phyloP scores from a whole-genome alignment of 345 rosid genomes.

The Corchorus capsularis region DNA sequence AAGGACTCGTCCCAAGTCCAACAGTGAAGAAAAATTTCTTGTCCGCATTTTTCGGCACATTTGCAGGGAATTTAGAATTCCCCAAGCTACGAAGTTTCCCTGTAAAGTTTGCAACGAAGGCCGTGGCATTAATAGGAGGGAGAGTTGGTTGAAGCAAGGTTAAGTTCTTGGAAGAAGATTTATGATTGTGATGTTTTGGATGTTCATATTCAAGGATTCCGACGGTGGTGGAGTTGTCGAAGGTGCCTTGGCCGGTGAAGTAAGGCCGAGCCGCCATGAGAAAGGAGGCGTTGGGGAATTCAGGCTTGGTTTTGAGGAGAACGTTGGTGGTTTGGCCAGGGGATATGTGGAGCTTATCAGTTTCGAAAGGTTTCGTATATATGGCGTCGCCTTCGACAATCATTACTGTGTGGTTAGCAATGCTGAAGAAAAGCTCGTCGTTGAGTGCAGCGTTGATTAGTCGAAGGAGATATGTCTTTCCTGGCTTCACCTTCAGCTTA shows the following conservation, averaged over 20 bases:
- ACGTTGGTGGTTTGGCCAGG: conserved; percentile 58
- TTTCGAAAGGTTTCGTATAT: conserved; percentile 43
- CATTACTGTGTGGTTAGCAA: conserved; percentile 45
- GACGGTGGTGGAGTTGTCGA: conserved; percentile 49
- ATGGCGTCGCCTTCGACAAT: conserved; percentile 47
- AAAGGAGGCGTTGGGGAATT: conserved; percentile 44
- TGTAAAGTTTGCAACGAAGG: conserved; percentile 34
- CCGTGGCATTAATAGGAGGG: conserved; percentile 41
- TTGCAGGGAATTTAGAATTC: conserved; percentile 42
- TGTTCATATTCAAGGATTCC: conserved; percentile 46
- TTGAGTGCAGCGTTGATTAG: conserved; percentile 62
- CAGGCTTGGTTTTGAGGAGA: conserved; percentile 42
- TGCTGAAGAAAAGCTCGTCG: conserved; percentile 59
- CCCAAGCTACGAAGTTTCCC: conserved; percentile 41
- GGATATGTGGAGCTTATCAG: conserved; percentile 29
- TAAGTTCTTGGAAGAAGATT: conserved; percentile 23
- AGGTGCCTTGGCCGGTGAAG: conserved; percentile 34
- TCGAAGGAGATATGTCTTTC: conserved; percentile 52
- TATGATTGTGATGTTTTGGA: conserved; percentile 18
- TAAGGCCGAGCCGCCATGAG: conserved; percentile 49
- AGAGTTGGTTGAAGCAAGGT: conserved; percentile 40
- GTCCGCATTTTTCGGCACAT: conserved; percentile 41
- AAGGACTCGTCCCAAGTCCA: conserved; percentile 44
- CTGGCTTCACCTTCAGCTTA: conserved; percentile 51
- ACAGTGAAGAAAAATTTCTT: conserved; percentile 44